Percentiles rank a stretch among this genome's conserved stretches.
Evolutionary conservation across 2,329 filamentous ascomycete genomes (phyloP).

Genomic region (Talaromyces funiculosus): DNA sequence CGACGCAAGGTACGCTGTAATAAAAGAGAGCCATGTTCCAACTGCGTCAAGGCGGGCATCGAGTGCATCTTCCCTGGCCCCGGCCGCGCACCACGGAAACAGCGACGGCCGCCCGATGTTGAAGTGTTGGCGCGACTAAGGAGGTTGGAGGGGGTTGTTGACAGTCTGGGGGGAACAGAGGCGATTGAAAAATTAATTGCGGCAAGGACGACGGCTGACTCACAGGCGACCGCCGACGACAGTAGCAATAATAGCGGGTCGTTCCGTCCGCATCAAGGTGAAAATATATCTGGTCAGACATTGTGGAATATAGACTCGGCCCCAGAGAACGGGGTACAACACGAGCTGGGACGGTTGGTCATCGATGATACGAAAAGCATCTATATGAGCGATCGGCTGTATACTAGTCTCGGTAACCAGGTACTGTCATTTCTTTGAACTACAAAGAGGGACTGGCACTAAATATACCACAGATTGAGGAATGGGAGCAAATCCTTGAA

Average conservation of each 20-base stretch:
- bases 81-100: conserved; percentile 55
- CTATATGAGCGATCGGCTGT: conserved; percentile 59
- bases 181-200: conserved; percentile 21
- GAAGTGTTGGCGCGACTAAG: conserved; percentile 55
- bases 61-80: conserved; percentile 60
- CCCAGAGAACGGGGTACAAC: background rate
- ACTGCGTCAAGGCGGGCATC: conserved; percentile 46
- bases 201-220: conserved; percentile 2
- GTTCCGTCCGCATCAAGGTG: background rate
- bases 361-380: conserved; percentile 55
- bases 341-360: conserved; percentile 53
- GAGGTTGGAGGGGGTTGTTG: conserved; percentile 56
- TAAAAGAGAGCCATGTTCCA: conserved; percentile 44
- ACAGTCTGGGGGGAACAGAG: conserved; percentile 49
- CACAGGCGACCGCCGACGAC: background rate
- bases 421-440: conserved; percentile 26
- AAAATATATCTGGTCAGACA: background rate
- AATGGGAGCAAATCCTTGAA: conserved; percentile 57
- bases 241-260: background rate
- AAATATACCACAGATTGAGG: conserved; percentile 46
- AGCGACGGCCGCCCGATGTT: conserved; percentile 53
- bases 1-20: conserved; percentile 46
- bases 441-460: background rate
- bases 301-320: background rate
- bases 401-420: conserved; percentile 57